Conservation (phyloP, 2,329 filamentous ascomycete species). For the Epichloe brachyelytri region DNA sequence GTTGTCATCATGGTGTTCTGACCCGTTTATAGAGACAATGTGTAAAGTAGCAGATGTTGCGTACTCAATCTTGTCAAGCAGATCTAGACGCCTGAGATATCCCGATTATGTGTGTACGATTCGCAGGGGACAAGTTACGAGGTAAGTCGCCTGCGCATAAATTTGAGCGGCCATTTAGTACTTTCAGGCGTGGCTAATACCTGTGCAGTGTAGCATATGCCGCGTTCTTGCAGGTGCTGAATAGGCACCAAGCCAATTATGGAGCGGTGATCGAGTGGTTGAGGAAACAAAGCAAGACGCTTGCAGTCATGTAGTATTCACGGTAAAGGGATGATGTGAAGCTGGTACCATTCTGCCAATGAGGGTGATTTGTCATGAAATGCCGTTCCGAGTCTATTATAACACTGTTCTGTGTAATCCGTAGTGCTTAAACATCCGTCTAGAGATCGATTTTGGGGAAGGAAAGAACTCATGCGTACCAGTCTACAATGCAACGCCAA, state of each 20-base stretch:
- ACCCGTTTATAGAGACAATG: slow-evolving; percentile 41
- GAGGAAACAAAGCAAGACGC: slow-evolving; percentile 26
- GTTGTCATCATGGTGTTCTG: no score
- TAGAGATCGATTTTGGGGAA: not conserved
- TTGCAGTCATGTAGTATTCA: not conserved
- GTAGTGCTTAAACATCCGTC: not conserved
- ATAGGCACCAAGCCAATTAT: slow-evolving; percentile 60
- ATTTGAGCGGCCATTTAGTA: not conserved
- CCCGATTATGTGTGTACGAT: slow-evolving; percentile 46
- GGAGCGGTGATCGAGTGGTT: slow-evolving; percentile 55
- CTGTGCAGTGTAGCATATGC: slow-evolving; percentile 47
- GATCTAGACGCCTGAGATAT: slow-evolving; percentile 29
- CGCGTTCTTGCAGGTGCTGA: slow-evolving; percentile 58
- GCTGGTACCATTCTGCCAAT: not conserved
- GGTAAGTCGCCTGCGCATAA: slow-evolving; percentile 32
- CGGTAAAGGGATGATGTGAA: not conserved
- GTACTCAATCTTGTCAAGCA: slow-evolving; percentile 48
- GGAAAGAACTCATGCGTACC: not conserved
- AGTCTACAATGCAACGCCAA: slow-evolving; percentile 19
- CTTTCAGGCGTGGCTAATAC: not conserved
- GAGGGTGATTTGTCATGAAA: not conserved
- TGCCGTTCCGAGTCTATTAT: not conserved
- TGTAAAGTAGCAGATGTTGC: slow-evolving; percentile 52
- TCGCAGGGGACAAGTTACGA: slow-evolving; percentile 43
- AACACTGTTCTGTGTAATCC: not conserved